phyloP scores from a whole-genome alignment of 2,329 filamentous ascomycete species.

The Venturia pyrina region DNA sequence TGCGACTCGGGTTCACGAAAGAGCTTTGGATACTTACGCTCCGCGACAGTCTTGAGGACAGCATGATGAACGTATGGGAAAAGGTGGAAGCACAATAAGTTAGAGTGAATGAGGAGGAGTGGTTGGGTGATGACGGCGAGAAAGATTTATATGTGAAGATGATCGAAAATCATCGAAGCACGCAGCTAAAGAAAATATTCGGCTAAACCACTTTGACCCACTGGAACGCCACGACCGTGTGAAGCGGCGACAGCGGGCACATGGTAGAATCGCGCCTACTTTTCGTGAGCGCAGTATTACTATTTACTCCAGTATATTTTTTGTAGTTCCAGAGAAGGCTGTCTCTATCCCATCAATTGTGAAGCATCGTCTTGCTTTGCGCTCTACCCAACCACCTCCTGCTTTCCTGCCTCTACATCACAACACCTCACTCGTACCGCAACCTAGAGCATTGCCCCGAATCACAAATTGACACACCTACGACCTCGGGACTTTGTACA shows the following conservation, averaged over 20 bases:
- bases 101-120: constrained; percentile 16
- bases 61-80: constrained; percentile 21
- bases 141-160: constrained; percentile 11
- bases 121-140: constrained; percentile 20
- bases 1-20: constrained; percentile 3
- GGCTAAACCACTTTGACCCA: not conserved
- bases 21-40: constrained; percentile 23
- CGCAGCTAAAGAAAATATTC: not conserved
- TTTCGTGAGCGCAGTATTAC: not conserved
- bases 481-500: not conserved
- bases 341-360: not conserved
- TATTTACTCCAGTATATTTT: not conserved
- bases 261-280: not conserved
- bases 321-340: too few relatives aligned
- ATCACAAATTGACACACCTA: not conserved
- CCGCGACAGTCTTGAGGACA: constrained; percentile 33
- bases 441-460: not conserved
- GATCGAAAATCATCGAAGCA: not conserved
- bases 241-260: not conserved
- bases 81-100: constrained; percentile 12
- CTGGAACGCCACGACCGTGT: not conserved
- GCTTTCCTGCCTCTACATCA: not conserved
- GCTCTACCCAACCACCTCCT: not conserved
- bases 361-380: not conserved
- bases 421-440: not conserved